These are phyloP conservation scores for Xylariaceae sp. DNA, from an alignment of 2,329 filamentous ascomycete species.

Conservation along the genomic window DNA sequence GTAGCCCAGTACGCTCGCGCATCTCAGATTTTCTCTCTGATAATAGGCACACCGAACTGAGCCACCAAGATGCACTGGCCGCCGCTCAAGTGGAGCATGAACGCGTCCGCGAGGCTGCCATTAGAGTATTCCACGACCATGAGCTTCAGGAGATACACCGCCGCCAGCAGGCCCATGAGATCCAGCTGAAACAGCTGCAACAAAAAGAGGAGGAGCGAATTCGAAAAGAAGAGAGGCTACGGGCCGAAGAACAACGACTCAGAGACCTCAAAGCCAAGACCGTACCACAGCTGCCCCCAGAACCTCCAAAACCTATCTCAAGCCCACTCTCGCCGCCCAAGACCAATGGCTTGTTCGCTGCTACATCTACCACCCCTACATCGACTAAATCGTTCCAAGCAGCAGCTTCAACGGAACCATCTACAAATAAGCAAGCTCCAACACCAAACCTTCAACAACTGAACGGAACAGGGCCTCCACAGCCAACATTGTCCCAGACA, in stretches of 20 bases:
- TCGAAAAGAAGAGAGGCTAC: constrained; percentile 40
- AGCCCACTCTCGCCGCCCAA: background rate
- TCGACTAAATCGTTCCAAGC: background rate
- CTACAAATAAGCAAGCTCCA: constrained; percentile 6
- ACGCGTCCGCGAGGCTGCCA: constrained; percentile 51
- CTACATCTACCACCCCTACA: background rate
- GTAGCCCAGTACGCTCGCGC: constrained; percentile 43
- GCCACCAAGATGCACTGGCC: constrained; percentile 62
- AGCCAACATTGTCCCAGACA: constrained; percentile 6
- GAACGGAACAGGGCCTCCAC: constrained; percentile 20
- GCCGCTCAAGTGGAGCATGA: constrained; percentile 64
- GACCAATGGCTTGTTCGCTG: constrained; percentile 1
- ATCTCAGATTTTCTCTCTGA: constrained; percentile 59
- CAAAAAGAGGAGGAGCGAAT: constrained; percentile 45
- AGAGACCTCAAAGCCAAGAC: constrained; percentile 44
- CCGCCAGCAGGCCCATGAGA: constrained; percentile 31
- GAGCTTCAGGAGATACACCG: constrained; percentile 40
- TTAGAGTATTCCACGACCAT: constrained; percentile 46
- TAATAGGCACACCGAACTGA: constrained; percentile 57
- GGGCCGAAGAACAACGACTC: constrained; percentile 46
- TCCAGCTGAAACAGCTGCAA: constrained; percentile 42
- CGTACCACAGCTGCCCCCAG: constrained; percentile 39
- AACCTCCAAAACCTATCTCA: constrained; percentile 16
- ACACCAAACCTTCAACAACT: constrained; percentile 9
- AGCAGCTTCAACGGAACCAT: background rate